These are phyloP conservation scores for Saccharomycopsis olivae DNA, from an alignment of 805 yeast genomes.

Conservation along the genomic window DNA sequence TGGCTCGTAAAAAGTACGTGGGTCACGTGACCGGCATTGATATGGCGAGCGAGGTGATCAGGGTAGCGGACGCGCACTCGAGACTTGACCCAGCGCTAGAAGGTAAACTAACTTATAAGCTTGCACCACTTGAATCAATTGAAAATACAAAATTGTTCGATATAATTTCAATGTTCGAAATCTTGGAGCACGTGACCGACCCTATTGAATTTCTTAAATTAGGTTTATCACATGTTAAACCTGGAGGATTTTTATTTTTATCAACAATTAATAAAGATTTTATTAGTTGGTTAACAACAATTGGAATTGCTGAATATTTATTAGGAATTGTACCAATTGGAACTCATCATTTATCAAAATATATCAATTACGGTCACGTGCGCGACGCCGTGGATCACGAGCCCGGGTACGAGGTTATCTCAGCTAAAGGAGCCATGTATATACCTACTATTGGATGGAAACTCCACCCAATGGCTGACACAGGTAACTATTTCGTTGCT, in stretches of 20 bases:
- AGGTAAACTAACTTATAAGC: constrained; percentile 46
- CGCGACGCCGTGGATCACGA: constrained; percentile 47
- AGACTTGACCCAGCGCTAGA: constrained; percentile 51
- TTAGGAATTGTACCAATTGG: constrained; percentile 81
- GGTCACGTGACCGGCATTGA: constrained; percentile 71
- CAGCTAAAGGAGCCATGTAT: constrained; percentile 70
- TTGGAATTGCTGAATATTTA: constrained; percentile 77
- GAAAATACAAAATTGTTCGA: constrained; percentile 42
- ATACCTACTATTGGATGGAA: constrained; percentile 83
- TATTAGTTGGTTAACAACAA: constrained; percentile 86
- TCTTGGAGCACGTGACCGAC: constrained; percentile 86
- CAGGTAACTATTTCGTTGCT: constrained; percentile 90
- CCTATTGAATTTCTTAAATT: constrained; percentile 66
- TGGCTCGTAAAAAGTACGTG: constrained; percentile 66
- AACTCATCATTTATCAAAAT: constrained; percentile 81
- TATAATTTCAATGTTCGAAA: constrained; percentile 82
- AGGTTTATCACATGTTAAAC: constrained; percentile 55
- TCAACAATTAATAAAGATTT: constrained; percentile 90
- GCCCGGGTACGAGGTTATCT: constrained; percentile 44
- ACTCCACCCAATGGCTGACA: constrained; percentile 43
- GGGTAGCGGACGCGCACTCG: constrained; percentile 67
- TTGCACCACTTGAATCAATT: constrained; percentile 53
- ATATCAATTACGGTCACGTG: constrained; percentile 67
- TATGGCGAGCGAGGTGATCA: constrained; percentile 70
- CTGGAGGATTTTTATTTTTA: constrained; percentile 73